Evolutionary conservation across 2,329 filamentous ascomycete genomes (phyloP), one percentile per base, ranked within the genome.

Genomic region (Cladosporium phlei): DNA sequence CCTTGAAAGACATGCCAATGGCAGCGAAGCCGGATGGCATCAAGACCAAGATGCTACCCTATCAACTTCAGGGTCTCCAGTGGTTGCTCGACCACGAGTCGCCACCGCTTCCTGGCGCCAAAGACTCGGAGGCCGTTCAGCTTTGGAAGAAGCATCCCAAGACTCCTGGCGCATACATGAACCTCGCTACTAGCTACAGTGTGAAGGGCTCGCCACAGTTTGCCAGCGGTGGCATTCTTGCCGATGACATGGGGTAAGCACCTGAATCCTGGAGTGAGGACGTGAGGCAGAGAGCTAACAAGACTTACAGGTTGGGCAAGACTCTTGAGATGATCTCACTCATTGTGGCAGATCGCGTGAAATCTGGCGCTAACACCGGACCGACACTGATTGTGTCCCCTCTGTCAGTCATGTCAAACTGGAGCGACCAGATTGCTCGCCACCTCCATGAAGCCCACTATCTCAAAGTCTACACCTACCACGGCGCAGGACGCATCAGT

Each of bases 241-340:
- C 88, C 2, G 89, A 95, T 63, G 89, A 95, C 58, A 95, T 95
- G 90, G 89, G 89, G n/a, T n/a, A n/a, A n/a, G n/a, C n/a, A n/a
- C n/a, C n/a, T n/a, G n/a, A n/a, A n/a, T n/a, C n/a, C n/a, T n/a
- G n/a, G n/a, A n/a, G n/a, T n/a, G n/a, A n/a, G n/a, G n/a, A n/a
- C n/a, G n/a, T n/a, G n/a, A n/a, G n/a, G n/a, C n/a, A n/a, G n/a
- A n/a, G n/a, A n/a, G n/a, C n/a, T n/a, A n/a, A n/a, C n/a, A n/a
- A n/a, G n/a, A n/a, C n/a, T n/a, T n/a, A n/a, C n/a, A n/a, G n/a
- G 3, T 69, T 95, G 4, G 89, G 89, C 19, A 95, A 95, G 69
- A 95, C 89, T 0, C 74, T 95, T 7, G 86, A 95, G 62, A 77
- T 89, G 38, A 91, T 95, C 55, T 86, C 86, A 44, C 69, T 94